Conservation (phyloP, 2,329 filamentous ascomycete genomes). For the Cryphonectria japonica region DNA sequence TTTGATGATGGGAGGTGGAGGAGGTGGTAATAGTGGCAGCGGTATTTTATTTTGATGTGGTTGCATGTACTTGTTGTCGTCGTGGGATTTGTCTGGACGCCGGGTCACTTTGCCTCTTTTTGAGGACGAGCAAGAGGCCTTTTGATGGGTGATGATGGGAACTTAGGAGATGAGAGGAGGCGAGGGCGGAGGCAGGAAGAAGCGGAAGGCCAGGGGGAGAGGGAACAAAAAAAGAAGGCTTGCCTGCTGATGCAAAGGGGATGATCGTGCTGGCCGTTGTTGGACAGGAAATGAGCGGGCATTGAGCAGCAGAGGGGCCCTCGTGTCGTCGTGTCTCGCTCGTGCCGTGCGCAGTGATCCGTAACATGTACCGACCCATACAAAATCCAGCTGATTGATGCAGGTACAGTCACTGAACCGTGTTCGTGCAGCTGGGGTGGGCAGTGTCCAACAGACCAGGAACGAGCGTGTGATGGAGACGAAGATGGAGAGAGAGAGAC, state of each 20-base stretch:
- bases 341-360: conserved; percentile 4
- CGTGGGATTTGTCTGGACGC: background rate
- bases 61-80: background rate
- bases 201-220: background rate
- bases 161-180: background rate
- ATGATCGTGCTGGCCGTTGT: conserved; percentile 1
- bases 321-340: conserved; percentile 3
- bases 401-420: conserved; percentile 11
- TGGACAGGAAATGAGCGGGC: conserved; percentile 5
- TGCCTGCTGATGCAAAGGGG: conserved; percentile 7
- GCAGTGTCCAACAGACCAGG: background rate
- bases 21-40: background rate
- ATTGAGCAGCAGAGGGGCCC: conserved; percentile 4
- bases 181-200: background rate
- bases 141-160: background rate
- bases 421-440: background rate
- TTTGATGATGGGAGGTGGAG: background rate
- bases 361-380: background rate
- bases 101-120: background rate
- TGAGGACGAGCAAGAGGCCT: background rate
- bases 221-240: background rate
- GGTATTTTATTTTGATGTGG: background rate
- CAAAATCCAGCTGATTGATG: background rate
- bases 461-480: background rate
- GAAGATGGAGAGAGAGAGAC: background rate